Percentiles rank a stretch among this genome's conserved stretches.
Evolutionary conservation across 2,329 filamentous ascomycete genomes (phyloP).

Genomic region (Aciculosporium take): DNA sequence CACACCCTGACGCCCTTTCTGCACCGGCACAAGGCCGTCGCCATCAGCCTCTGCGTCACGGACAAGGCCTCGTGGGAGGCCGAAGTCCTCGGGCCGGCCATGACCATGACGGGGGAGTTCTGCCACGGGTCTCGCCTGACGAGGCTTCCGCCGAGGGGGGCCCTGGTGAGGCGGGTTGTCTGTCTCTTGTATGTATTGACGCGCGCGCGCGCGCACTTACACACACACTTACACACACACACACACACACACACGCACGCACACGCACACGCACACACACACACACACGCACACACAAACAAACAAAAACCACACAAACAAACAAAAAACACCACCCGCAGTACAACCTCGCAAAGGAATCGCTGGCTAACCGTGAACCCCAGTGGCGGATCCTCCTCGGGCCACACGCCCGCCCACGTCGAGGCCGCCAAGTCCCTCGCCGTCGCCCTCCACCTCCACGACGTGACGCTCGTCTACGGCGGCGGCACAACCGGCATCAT

Average conservation of each 20-base stretch:
- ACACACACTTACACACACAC: too few relatives aligned
- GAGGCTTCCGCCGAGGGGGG: background rate
- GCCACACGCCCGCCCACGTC: constrained; percentile 58
- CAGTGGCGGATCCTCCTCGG: constrained; percentile 23
- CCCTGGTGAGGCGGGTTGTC: background rate
- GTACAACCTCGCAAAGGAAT: too few relatives aligned
- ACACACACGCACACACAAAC: too few relatives aligned
- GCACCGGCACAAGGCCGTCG: background rate
- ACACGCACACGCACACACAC: too few relatives aligned
- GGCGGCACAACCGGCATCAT: constrained; percentile 87
- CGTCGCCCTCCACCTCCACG: constrained; percentile 53
- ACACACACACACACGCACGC: too few relatives aligned
- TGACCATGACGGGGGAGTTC: constrained; percentile 1
- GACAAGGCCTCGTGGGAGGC: background rate
- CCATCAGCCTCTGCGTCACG: background rate
- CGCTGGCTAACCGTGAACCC: background rate
- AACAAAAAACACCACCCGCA: too few relatives aligned
- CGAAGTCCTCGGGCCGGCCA: background rate
- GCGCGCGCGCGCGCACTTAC: too few relatives aligned
- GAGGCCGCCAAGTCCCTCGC: constrained; percentile 65
- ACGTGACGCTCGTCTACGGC: constrained; percentile 78
- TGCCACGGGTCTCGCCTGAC: background rate
- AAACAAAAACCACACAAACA: too few relatives aligned
- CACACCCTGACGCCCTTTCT: background rate
- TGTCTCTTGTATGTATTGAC: constrained; percentile 2